Conservation (phyloP, 2,329 filamentous ascomycete genomes). For the Ascochyta koolunga region DNA sequence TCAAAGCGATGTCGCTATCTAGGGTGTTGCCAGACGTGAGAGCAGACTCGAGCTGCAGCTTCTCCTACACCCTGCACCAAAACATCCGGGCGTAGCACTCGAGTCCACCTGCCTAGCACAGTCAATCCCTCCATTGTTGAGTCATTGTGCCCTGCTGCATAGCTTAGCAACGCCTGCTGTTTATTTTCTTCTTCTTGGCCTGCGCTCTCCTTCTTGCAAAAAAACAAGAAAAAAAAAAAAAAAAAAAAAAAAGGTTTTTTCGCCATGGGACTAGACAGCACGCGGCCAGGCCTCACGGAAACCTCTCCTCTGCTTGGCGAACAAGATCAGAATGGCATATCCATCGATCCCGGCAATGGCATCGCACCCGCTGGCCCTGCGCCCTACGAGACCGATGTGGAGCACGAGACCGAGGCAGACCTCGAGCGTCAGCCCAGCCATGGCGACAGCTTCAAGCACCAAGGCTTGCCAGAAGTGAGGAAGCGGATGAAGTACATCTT, state of each 20-base stretch:
- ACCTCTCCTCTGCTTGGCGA: conserved; percentile 55
- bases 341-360: conserved; percentile 32
- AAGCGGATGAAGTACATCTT: conserved; percentile 63
- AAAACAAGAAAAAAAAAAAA: too few relatives aligned
- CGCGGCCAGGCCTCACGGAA: conserved; percentile 37
- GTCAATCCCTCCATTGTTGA: not conserved
- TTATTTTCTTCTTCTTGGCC: not conserved
- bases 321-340: conserved; percentile 2
- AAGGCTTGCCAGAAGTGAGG: conserved; percentile 57
- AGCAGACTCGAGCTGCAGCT: not conserved
- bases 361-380: conserved; percentile 30
- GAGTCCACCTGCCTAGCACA: conserved; percentile 5
- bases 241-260: too few relatives aligned
- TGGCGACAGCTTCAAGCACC: conserved; percentile 44
- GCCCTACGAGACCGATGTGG: conserved; percentile 9
- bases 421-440: conserved; percentile 46
- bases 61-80: not conserved
- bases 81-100: not conserved
- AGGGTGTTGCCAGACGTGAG: not conserved
- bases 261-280: conserved; percentile 5
- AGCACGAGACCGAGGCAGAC: conserved; percentile 34
- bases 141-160: not conserved
- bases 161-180: not conserved
- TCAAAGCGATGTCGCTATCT: conserved; percentile 8
- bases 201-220: not conserved